Evolutionary conservation across 2,329 filamentous ascomycete genomes (phyloP), one percentile per base, ranked within the genome.

Genomic region (Phaeosphaeriaceae sp.): DNA sequence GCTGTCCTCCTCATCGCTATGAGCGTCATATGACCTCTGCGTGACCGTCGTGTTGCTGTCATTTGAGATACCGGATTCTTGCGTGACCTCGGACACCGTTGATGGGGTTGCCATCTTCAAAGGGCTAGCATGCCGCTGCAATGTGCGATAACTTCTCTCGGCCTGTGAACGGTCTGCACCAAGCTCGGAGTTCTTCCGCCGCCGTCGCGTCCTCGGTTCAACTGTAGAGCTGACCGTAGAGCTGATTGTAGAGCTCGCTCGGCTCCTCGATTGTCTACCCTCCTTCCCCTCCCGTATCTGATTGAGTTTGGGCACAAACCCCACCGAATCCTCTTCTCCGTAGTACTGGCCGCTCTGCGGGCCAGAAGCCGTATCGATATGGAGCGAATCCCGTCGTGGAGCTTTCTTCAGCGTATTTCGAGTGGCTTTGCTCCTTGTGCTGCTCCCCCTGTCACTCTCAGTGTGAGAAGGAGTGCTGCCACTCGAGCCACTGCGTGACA

Each of bases 11-110:
- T 62, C 56, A 45, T 63, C 61, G 20, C 58, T 66, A 47, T 67
- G 69, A 33, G 80, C 70, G 54, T 80, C 70, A 60, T 80, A 80
- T 4, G 78, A 79, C 44, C 71, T 71, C 59, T 81, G 79, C 11
- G 79, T 82, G 13, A 82, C 74, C 3, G 81, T 82, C 1, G 79
- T 80, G 54, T 75, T 79, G 65, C 80, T 83, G n/a, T 75, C 79
- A 62, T 76, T 80, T 1, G 80, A 81, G 17, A 69, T 69, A 51
- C 70, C 75, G 15, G 80, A 81, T 10, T 70, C 69, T 51, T 76
- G 75, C 2, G 80, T 82, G 46, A 79, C 61, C 51, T 71, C 72
- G 1, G 80, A 83, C 44, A 77, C 63, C 31, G 81, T 61, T 5
- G 80, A 82, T 7, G 77, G 73, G 51, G 79, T 80, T 33, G 76